Base-by-base conservation (phyloP, 1,284 basidiomycete genomes). In the Boletus semigastroideus region DNA sequence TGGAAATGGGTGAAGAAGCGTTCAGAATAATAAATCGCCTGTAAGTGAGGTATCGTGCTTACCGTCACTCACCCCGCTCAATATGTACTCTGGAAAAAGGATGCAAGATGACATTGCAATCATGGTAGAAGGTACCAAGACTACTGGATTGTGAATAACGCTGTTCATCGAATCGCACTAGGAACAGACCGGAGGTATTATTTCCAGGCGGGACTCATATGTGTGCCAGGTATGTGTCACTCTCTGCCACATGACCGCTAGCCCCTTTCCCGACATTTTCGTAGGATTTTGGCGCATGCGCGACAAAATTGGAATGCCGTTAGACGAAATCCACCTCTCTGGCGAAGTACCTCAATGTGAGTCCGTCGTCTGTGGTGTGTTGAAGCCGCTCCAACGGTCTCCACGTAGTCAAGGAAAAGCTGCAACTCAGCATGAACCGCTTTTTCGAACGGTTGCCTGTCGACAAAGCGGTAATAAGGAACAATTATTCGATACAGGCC, bases 101-200 rank as follows among this genome's bases (percentile, higher is more conserved):
- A 69, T 81, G 5, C 86, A 89, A 59, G 89, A 92, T 55, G 89
- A 92, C 61, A 72, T 90, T 39, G 86, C 86, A 13, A 63, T 92
- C 13, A 87, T 92, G 86, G 70, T 90, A 28, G 86, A 90, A 77
- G 87, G 86, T 77, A 53, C 46, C 14, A 1, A 1, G 11, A 22
- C 28, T 5, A 10, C 10, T 7, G 4, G 16, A 31, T 11, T 46
- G 14, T 25, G 17, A 27, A 28, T 17, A 2, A n/a, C 19, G 2
- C 1, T 49, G 20, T 54, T 63, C 25, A 57, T 22, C 19, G 5
- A 9, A 13, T 42, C 36, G 25, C 20, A 48, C 22, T 58, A 84
- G 83, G 81, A 36, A 65, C 72, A 16, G 83, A 89, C 56, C 83
- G 85, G 31, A 73, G 74, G 51, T 87, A 89, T 61, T 87, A 89